Base-by-base conservation (phyloP, 2,329 filamentous ascomycete species). In the Lojkania enalia region DNA sequence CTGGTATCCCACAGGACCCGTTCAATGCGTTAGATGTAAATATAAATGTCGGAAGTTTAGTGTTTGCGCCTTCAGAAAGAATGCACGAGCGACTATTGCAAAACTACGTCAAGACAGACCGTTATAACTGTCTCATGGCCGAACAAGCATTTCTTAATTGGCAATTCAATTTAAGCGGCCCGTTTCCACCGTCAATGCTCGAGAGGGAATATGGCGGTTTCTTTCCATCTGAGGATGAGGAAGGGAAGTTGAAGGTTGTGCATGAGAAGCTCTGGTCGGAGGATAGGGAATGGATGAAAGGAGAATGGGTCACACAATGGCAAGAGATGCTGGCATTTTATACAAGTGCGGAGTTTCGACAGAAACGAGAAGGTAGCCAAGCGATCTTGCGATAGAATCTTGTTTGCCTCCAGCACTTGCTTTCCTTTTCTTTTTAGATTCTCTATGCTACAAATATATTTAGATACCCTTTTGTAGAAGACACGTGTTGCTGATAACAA, bases 121-220 rank as follows among this genome's bases (percentile, higher is more conserved):
- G 54, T 4, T 67, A 66, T 20, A 52, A 69, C 37, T 58, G 57
- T 15, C 40, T 54, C 13, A 61, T 64, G 60, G 62, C 61, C 0
- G 66, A 67, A 44, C 66, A 69, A 42, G 63, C 63, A 2, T 66
- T 66, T 20, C 29, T 69, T 6, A 66, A 65, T 20, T 65, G 65
- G 62, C 58, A 66, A 33, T 69, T 67, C 38, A 44, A 49, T 5
- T 39, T 49, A 1, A 48, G 58, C 1, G 58, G 63, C 0, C 60
- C 64, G 4, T 68, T 62, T 39, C 64, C 66, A 2, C 48, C 54
- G 2, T 55, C 51, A 1, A 35, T 35, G 23, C 36, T 68, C 19
- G 54, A 59, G 3, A 51, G 63, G 19, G 39, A 57, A 38, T 69
- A 59, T 52, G 64, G 63, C 5, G 64, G 57, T 0, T 61, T 59